Base-by-base conservation (phyloP, 805 yeast species). In the Saccharomycopsis javanensis region DNA sequence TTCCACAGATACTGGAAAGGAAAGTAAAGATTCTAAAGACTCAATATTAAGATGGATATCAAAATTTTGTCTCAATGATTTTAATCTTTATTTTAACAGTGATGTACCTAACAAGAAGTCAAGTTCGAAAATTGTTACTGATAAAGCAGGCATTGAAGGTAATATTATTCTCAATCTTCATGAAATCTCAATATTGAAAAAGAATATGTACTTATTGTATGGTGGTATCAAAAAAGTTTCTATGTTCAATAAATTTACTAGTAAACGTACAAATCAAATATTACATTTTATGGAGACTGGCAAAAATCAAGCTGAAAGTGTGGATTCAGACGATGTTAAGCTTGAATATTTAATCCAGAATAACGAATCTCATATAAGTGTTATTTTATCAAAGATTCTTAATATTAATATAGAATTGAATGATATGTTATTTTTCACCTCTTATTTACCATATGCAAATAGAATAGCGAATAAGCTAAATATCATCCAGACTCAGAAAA, bases 51-150 rank as follows among this genome's bases (percentile, higher is more conserved):
- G 25, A 11, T 57, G 73, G 3, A 72, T 80, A 57, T 72, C 72
- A 20, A 72, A 69, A 54, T 51, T 82, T 4, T 69, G 64, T 7
- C 65, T 83, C 2, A 59, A 64, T 1, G 64, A 69, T 27, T 56
- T 83, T 1, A 63, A 66, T 0, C 28, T 82, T 2, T 74, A 79
- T 59, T 63, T 80, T 11, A 73, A 77, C 0, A 77, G 85, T 0
- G 79, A 81, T 0, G 56, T 83, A 10, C 56, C 57, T 0, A 57
- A 64, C 18, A 86, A n/a, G 85, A 0, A 58, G 11, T 15, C 5
- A 31, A 61, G 0, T 79, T 80, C 66, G 66, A 72, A 0, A 66
- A 71, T n/a, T n/a, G 0, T 60, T 69, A 45, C 16, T 11, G 16
- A 18, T 16, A 16, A 42, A 18, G 10, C 10, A 23, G 5, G 48